Percentiles rank a stretch among this genome's conserved stretches.
Conservation (phyloP, 768 basidiomycete species). For the Suillus hirtellus region DNA sequence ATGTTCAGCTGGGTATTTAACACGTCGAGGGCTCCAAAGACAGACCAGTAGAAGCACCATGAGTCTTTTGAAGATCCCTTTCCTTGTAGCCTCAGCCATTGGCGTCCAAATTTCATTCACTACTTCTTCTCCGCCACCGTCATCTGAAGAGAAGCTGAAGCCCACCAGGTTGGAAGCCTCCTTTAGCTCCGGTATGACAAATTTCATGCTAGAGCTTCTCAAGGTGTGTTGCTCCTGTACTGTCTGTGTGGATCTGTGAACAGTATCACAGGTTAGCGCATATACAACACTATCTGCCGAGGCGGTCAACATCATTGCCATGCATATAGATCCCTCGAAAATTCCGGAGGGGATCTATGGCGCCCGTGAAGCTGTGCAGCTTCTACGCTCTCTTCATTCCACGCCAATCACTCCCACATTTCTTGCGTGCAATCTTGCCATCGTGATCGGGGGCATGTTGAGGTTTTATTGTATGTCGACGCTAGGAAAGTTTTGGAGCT, state of each 20-base stretch:
- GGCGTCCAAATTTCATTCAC: constrained; percentile 29
- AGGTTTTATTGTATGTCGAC: constrained; percentile 25
- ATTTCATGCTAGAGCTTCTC: neutral
- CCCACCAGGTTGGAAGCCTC: neutral
- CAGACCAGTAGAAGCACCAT: constrained; percentile 6
- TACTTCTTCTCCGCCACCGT: constrained; percentile 24
- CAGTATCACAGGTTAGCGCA: neutral
- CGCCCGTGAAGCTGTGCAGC: neutral
- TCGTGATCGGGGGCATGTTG: constrained; percentile 19
- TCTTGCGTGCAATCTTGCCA: constrained; percentile 17
- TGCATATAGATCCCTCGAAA: neutral
- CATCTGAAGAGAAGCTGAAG: constrained; percentile 15
- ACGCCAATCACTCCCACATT: constrained; percentile 14
- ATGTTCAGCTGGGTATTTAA: neutral
- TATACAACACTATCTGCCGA: neutral
- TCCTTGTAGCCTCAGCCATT: constrained; percentile 26
- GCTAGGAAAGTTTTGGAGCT: constrained; percentile 30
- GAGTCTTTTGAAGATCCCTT: constrained; percentile 21
- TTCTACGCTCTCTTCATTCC: neutral
- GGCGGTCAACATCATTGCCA: constrained; percentile 1
- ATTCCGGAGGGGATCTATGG: neutral
- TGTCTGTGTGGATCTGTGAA: neutral
- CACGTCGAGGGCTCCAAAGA: neutral
- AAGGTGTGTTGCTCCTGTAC: neutral
- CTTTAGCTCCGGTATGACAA: too few species aligned